Conservation (phyloP, 805 yeast species). For the Maudiozyma bulderi region DNA sequence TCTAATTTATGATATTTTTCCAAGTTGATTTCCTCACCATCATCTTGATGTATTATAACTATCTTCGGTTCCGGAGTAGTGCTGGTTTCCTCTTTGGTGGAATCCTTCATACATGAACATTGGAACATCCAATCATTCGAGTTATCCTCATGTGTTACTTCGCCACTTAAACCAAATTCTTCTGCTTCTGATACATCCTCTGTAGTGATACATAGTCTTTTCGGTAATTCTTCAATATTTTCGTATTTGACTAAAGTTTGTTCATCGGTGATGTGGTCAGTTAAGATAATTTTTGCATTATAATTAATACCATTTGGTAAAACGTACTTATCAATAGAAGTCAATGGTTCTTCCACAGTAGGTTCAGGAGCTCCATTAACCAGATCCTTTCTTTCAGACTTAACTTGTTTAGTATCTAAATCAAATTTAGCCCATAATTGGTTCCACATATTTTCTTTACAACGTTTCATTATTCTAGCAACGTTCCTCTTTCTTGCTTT, state of each 20-base stretch:
- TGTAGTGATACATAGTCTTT: conserved; percentile 18
- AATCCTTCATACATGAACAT: conserved; percentile 12
- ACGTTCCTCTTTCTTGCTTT: conserved; percentile 20
- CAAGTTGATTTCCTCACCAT: conserved; percentile 9
- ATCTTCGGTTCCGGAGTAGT: not conserved
- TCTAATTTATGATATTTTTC: conserved; percentile 1
- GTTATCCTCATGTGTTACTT: conserved; percentile 14
- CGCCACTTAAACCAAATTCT: conserved; percentile 12
- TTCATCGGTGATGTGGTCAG: not conserved
- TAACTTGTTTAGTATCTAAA: conserved; percentile 16
- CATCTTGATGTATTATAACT: conserved; percentile 1
- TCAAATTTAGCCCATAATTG: conserved; percentile 25
- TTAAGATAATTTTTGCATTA: conserved; percentile 3
- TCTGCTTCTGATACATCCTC: conserved; percentile 16
- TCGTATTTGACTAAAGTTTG: not conserved
- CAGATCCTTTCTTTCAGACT: conserved; percentile 7
- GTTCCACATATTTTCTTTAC: conserved; percentile 24
- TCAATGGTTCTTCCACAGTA: conserved; percentile 1
- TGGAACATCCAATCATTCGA: conserved; percentile 25
- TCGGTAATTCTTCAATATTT: conserved; percentile 21
- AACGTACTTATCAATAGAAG: conserved; percentile 7
- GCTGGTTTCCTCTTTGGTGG: not conserved
- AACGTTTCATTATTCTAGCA: conserved; percentile 16
- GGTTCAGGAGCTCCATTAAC: not conserved
- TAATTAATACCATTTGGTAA: conserved; percentile 9